phyloP scores from a whole-genome alignment of 2,329 filamentous ascomycete species.

The Xylariaceae sp. region DNA sequence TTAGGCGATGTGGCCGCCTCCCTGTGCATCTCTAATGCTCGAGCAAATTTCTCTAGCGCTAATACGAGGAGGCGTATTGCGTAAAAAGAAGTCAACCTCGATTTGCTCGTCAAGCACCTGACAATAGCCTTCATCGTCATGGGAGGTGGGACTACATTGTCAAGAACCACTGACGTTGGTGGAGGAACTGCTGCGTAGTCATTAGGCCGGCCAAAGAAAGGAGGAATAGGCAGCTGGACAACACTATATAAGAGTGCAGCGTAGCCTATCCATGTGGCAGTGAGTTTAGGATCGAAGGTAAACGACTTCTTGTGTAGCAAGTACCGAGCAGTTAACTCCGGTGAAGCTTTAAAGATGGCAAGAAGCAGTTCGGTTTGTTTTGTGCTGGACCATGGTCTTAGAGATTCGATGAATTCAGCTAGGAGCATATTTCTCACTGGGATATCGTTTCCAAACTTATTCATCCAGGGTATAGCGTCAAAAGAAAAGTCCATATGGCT shows the following conservation, averaged over 20 bases:
- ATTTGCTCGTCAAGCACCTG: constrained; percentile 71
- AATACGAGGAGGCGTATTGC: constrained; percentile 72
- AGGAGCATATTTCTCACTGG: constrained; percentile 75
- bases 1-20: constrained; percentile 38
- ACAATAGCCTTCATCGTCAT: constrained; percentile 73
- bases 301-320: constrained; percentile 77
- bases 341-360: constrained; percentile 71
- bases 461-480: constrained; percentile 64
- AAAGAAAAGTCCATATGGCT: constrained; percentile 56
- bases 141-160: constrained; percentile 79
- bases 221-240: constrained; percentile 67
- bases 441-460: constrained; percentile 59
- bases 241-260: constrained; percentile 81
- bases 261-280: constrained; percentile 91
- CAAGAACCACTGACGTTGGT: constrained; percentile 70
- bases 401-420: constrained; percentile 68
- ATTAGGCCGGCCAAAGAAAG: constrained; percentile 61
- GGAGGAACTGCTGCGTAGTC: constrained; percentile 65
- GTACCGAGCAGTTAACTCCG: constrained; percentile 83
- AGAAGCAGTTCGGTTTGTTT: constrained; percentile 77
- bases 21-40: constrained; percentile 56
- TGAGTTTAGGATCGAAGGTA: constrained; percentile 83
- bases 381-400: constrained; percentile 77
- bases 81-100: constrained; percentile 77
- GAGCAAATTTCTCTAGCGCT: constrained; percentile 70